These are phyloP conservation scores for Aspergillus pseudotamarii DNA, from an alignment of 2,329 filamentous ascomycete species.

Conservation along the genomic window DNA sequence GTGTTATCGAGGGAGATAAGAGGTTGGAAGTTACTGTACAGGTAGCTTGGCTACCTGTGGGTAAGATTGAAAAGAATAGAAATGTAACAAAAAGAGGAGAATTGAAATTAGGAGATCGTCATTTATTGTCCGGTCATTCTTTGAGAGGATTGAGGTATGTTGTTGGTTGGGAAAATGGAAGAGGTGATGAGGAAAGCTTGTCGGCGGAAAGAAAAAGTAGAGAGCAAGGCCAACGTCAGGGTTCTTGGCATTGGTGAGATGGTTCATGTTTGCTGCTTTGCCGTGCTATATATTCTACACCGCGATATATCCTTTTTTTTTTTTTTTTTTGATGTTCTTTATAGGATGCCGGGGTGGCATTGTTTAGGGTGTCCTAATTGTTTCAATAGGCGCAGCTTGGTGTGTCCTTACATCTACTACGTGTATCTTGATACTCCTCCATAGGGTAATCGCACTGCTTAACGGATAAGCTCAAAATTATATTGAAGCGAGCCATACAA, in stretches of 20 bases:
- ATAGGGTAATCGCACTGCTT: too few relatives aligned
- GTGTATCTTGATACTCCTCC: too few relatives aligned
- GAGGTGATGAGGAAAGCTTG: not conserved
- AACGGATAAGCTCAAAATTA: not conserved
- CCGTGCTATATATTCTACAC: too few relatives aligned
- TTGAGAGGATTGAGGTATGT: not conserved
- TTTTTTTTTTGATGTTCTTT: too few relatives aligned
- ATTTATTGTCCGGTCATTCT: not conserved
- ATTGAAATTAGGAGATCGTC: not conserved
- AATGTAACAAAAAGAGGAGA: constrained; percentile 4
- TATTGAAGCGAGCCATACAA: not conserved
- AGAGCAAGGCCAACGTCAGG: not conserved
- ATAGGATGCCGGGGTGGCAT: too few relatives aligned
- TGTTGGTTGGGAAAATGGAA: not conserved
- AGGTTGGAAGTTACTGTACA: not conserved
- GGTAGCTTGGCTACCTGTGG: not conserved
- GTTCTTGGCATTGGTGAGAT: not conserved
- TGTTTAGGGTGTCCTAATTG: too few relatives aligned
- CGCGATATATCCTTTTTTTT: too few relatives aligned
- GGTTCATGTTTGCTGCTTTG: too few relatives aligned
- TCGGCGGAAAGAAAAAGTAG: not conserved
- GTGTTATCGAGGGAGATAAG: not conserved
- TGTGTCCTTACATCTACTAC: not conserved
- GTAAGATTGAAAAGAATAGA: constrained; percentile 4
- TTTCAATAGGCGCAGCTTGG: not conserved